Percentiles rank a stretch among this genome's conserved stretches.
These are phyloP conservation scores for Globisporangium perplexum DNA, from an alignment of 352 stramenopile genomes.

Conservation along the genomic window DNA sequence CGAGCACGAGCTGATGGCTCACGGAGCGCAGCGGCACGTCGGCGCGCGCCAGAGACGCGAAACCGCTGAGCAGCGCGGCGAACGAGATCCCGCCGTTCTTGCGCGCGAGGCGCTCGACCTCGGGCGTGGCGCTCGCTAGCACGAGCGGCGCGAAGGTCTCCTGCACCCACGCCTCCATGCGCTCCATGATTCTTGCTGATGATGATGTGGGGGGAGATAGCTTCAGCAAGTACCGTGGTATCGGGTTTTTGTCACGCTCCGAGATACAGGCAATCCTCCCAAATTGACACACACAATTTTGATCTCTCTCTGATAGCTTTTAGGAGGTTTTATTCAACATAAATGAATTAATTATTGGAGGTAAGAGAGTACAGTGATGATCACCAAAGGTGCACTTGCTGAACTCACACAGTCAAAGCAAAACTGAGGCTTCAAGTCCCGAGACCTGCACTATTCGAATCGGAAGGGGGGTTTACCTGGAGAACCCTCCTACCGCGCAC, in stretches of 20 bases:
- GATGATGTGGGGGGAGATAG: neutral
- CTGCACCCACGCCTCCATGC: conserved; percentile 65
- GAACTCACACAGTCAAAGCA: too few relatives aligned
- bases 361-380: too few relatives aligned
- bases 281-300: too few relatives aligned
- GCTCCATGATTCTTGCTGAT: conserved; percentile 26
- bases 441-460: too few relatives aligned
- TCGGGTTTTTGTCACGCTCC: neutral
- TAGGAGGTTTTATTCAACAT: too few relatives aligned
- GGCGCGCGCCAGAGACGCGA: conserved; percentile 47
- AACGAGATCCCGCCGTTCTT: conserved; percentile 77
- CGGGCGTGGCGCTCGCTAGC: conserved; percentile 65
- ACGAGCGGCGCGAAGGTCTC: conserved; percentile 76
- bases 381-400: too few relatives aligned
- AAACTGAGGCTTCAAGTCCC: too few relatives aligned
- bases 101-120: conserved; percentile 72
- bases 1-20: conserved; percentile 52
- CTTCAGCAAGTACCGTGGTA: neutral
- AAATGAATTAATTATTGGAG: too few relatives aligned
- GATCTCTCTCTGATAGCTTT: too few relatives aligned
- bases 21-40: conserved; percentile 76
- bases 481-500: too few relatives aligned
- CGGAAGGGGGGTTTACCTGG: too few relatives aligned
- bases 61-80: conserved; percentile 70
- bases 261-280: too few relatives aligned